phyloP scores from a whole-genome alignment of 2,329 filamentous ascomycete genomes.

The Nigrospora oryzae region DNA sequence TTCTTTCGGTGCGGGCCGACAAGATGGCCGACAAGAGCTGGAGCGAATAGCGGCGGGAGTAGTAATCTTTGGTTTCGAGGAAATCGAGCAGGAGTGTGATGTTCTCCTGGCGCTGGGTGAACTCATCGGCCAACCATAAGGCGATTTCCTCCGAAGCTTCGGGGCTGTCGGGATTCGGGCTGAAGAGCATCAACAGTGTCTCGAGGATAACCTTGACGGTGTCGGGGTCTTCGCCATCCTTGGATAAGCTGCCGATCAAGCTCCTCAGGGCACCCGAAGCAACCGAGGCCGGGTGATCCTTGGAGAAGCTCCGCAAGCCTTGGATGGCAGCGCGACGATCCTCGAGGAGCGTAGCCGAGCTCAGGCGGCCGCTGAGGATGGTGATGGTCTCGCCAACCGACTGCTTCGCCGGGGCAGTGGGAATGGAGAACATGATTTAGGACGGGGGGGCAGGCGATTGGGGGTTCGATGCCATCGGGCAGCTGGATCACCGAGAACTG shows the following conservation, averaged over 20 bases:
- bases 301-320: constrained; percentile 89
- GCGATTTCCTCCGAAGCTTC: constrained; percentile 95
- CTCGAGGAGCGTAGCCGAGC: constrained; percentile 85
- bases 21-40: constrained; percentile 84
- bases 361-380: constrained; percentile 76
- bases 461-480: constrained; percentile 19
- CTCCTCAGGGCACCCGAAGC: constrained; percentile 86
- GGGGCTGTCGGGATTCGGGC: constrained; percentile 60
- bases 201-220: constrained; percentile 93
- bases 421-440: constrained; percentile 53
- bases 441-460: constrained; percentile 11
- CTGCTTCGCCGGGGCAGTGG: constrained; percentile 81
- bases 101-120: constrained; percentile 96
- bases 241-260: constrained; percentile 74
- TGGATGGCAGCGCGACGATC: constrained; percentile 90
- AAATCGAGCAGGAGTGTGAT: constrained; percentile 85
- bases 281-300: constrained; percentile 91
- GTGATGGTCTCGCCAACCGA: constrained; percentile 92
- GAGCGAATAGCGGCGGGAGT: constrained; percentile 81
- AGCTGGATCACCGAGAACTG: constrained; percentile 12
- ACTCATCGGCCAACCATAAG: constrained; percentile 94
- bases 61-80: constrained; percentile 80
- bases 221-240: constrained; percentile 90
- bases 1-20: constrained; percentile 76
- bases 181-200: constrained; percentile 90